Base-by-base conservation (phyloP, 495 filamentous ascomycete species). In the Trichoderma reesei region DNA sequence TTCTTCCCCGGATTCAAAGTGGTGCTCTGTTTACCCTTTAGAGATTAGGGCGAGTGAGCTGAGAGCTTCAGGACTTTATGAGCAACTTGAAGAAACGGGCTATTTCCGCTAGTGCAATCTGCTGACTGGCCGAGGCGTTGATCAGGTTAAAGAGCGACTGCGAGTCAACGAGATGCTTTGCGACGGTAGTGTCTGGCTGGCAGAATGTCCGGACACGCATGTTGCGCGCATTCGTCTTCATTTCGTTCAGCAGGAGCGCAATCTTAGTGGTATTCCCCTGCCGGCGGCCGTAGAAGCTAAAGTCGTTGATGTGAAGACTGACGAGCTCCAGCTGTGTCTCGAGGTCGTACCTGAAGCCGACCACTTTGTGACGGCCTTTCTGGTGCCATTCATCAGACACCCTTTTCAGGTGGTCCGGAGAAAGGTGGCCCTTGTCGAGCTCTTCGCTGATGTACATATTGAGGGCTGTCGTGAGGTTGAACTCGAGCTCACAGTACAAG, bases 271-370 rank as follows among this genome's bases (percentile, higher is more conserved):
- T 51, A 8, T 71, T 64, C 1, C 72, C 68, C 10, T 71, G 64
- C 1, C 66, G 54, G 1, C 69, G 70, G 8, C 76, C 75, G 66
- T 75, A 75, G 70, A 81, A 81, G 59, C 72, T 73, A 69, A 81
- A 80, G 11, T 71, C 69, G 16, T 75, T 63, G 3, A 75, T 63
- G 65, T 80, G 78, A 31, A 69, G 62, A 4, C 66, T 61, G 14
- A 79, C 66, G 33, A 81, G 70, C 0, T 79, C 78, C 31, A 81
- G 63, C 68, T 81, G 79, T 0, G 79, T 81, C 69, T 81, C 79
- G 7, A 80, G 63, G 37, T 81, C 79, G 59, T 78, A 81, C 9
- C 76, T 76, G 69, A 79, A 80, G 13, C 74, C 71, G 41, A 76
- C 64, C 7, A 80, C 78, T 34, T 68, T 71, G 1, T 76, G 77